These are phyloP conservation scores for Taiwanofungus camphoratus DNA, from an alignment of 1,284 basidiomycete genomes.

Conservation along the genomic window DNA sequence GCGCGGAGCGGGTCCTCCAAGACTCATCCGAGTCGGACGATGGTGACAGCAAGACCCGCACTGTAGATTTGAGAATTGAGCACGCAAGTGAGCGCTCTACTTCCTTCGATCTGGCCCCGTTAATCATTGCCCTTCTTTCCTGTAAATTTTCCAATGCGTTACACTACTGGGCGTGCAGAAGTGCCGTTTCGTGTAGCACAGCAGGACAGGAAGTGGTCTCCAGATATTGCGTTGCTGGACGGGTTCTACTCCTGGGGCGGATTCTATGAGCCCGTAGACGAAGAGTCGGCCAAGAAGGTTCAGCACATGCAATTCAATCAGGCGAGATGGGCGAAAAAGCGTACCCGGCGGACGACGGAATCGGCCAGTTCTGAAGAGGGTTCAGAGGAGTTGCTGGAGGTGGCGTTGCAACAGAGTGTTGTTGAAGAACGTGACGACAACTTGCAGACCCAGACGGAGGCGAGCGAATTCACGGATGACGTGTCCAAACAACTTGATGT, in stretches of 20 bases:
- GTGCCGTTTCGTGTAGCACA: neutral
- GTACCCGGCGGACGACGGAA: no score
- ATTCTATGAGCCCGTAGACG: slow-evolving; percentile 12
- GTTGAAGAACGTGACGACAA: no score
- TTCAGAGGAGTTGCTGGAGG: no score
- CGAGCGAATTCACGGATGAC: no score
- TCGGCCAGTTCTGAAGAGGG: no score
- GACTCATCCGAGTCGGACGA: neutral
- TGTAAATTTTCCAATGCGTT: neutral
- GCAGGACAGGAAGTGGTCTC: neutral
- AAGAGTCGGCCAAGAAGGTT: neutral
- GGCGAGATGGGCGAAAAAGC: no score
- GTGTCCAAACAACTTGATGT: no score
- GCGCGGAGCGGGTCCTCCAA: slow-evolving; percentile 1
- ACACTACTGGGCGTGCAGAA: neutral
- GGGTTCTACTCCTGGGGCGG: slow-evolving; percentile 20
- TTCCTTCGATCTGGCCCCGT: neutral
- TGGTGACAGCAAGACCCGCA: slow-evolving; percentile 3
- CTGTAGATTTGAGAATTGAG: slow-evolving; percentile 19
- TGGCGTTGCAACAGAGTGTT: no score
- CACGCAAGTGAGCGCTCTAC: slow-evolving; percentile 15
- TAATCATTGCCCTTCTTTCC: neutral
- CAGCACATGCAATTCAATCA: neutral
- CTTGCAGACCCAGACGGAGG: no score
- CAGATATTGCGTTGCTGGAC: slow-evolving; percentile 4